These are phyloP conservation scores for Hevea brasiliensis DNA, from an alignment of 345 rosid genomes.

Conservation along the genomic window DNA sequence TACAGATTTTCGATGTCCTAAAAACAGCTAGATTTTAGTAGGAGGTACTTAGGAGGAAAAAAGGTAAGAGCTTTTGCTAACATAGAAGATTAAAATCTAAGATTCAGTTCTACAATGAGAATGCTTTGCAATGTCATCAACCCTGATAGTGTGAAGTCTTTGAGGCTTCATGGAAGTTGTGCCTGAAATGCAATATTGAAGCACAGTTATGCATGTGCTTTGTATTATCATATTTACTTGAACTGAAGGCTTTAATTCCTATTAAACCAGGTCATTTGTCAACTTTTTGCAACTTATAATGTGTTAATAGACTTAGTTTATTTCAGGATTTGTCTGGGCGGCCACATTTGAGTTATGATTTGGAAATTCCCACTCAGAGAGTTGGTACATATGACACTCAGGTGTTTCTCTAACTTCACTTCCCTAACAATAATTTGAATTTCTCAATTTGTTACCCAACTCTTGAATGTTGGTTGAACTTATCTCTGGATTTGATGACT, in stretches of 20 bases:
- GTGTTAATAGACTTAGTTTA: constrained; percentile 11
- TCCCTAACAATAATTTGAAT: not conserved
- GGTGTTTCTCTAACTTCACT: constrained; percentile 39
- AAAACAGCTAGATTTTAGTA: not conserved
- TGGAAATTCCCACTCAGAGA: constrained; percentile 74
- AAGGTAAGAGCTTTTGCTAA: not conserved
- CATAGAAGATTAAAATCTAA: not conserved
- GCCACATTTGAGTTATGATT: constrained; percentile 71
- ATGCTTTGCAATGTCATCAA: constrained; percentile 6
- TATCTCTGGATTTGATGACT: not conserved
- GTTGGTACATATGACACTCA: constrained; percentile 90
- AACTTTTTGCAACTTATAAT: not conserved
- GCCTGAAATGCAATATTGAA: not conserved
- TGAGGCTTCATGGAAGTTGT: not conserved
- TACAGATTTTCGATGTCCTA: not conserved
- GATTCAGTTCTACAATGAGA: constrained; percentile 1
- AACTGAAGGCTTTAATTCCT: not conserved
- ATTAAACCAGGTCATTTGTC: not conserved
- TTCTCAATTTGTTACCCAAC: not conserved
- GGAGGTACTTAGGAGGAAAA: not conserved
- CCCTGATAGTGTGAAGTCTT: not conserved
- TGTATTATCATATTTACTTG: not conserved
- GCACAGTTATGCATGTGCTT: not conserved
- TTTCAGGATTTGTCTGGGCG: constrained; percentile 85
- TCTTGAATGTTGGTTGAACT: not conserved